phyloP scores from a whole-genome alignment of 495 filamentous ascomycete genomes.

The Venustampulla echinocandica region DNA sequence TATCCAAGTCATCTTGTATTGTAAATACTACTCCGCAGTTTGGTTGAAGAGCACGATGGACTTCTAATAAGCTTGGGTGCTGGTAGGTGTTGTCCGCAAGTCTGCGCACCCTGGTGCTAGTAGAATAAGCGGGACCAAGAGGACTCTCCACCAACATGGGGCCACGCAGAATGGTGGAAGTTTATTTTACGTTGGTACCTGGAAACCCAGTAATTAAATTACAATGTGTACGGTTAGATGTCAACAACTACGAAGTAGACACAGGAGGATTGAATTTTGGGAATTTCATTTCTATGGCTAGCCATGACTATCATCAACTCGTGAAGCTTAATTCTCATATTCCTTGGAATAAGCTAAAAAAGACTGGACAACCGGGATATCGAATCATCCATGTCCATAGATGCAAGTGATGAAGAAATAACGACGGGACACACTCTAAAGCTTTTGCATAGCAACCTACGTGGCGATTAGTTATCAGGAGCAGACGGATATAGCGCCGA shows the following conservation, averaged over 20 bases:
- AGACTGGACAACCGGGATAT: constrained; percentile 12
- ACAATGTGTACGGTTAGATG: no score
- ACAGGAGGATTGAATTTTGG: constrained; percentile 7
- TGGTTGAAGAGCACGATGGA: not conserved
- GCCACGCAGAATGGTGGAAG: no score
- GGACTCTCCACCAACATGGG: no score
- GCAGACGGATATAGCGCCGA: no score
- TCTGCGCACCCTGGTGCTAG: no score
- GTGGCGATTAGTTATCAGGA: constrained; percentile 13
- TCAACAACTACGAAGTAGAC: no score
- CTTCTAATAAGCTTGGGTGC: no score
- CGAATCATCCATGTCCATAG: constrained; percentile 9
- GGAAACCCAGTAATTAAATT: no score
- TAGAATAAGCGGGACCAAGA: no score
- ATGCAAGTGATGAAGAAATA: not conserved
- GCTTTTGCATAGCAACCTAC: constrained; percentile 80
- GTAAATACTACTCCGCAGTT: not conserved
- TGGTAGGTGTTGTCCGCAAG: not conserved
- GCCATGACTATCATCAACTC: constrained; percentile 21
- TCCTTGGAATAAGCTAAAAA: constrained; percentile 3
- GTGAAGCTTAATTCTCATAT: constrained; percentile 14
- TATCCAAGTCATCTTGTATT: constrained; percentile 51
- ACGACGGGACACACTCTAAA: constrained; percentile 43
- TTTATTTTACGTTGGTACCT: no score
- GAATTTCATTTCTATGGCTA: constrained; percentile 20